phyloP scores from a whole-genome alignment of 75 land plant species.

The Selaginella moellendorffii region DNA sequence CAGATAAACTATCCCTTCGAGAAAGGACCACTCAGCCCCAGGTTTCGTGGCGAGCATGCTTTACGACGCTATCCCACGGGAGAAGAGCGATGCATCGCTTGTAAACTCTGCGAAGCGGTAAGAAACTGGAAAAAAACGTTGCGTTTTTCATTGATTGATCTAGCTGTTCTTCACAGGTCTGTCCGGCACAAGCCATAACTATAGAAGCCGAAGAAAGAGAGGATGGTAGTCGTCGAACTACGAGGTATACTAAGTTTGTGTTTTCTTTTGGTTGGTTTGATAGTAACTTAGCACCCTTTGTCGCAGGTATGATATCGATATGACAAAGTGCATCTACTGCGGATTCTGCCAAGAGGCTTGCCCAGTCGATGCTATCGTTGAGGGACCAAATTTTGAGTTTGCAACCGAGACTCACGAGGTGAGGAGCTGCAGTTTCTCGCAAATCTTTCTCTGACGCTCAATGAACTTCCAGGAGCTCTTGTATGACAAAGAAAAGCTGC shows the following conservation, averaged over 20 bases:
- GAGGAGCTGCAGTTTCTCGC: constrained; percentile 8
- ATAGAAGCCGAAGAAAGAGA: constrained; percentile 98
- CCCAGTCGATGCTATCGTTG: constrained; percentile 98
- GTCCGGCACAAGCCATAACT: constrained; percentile 98
- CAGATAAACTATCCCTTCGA: constrained; percentile 99
- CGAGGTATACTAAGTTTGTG: constrained; percentile 37
- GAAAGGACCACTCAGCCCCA: constrained; percentile 95
- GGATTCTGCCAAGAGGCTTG: constrained; percentile 99
- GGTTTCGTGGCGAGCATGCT: constrained; percentile 98
- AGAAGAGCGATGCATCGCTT: constrained; percentile 98
- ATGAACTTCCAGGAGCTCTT: constrained; percentile 54
- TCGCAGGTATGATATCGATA: constrained; percentile 92
- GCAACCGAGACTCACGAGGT: constrained; percentile 99
- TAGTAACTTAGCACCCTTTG: neutral
- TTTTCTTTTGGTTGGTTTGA: constrained; percentile 2
- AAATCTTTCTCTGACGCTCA: constrained; percentile 12
- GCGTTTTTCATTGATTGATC: neutral
- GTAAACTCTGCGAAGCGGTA: constrained; percentile 98
- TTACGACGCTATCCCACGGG: constrained; percentile 95
- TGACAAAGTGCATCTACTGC: constrained; percentile 99
- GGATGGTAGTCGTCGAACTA: constrained; percentile 96
- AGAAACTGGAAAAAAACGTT: constrained; percentile 31
- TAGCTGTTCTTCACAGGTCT: constrained; percentile 34
- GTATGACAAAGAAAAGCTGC: constrained; percentile 95
- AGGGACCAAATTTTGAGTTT: constrained; percentile 98